Percentiles rank a stretch among this genome's conserved stretches.
phyloP scores from a whole-genome alignment of 495 filamentous ascomycete species.

The Chaetomidium leptoderma region DNA sequence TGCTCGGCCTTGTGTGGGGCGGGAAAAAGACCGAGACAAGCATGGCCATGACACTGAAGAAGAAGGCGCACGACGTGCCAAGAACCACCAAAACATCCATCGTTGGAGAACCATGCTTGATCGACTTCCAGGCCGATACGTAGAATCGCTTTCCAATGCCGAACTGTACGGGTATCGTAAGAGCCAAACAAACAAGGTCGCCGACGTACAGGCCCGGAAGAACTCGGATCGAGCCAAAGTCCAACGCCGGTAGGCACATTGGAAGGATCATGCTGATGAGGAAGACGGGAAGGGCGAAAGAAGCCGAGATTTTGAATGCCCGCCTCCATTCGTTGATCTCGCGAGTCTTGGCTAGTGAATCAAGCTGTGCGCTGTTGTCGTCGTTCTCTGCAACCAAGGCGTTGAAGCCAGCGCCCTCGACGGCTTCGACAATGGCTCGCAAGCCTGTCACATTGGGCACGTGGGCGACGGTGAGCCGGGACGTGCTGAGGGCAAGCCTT shows the following conservation, averaged over 20 bases:
- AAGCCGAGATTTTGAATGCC: slow-evolving; percentile 67
- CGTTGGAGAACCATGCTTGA: slow-evolving; percentile 84
- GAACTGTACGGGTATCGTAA: slow-evolving; percentile 94
- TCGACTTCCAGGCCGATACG: slow-evolving; percentile 78
- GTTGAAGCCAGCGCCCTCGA: slow-evolving; percentile 79
- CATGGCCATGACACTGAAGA: slow-evolving; percentile 92
- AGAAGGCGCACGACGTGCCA: slow-evolving; percentile 95
- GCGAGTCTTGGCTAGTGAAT: slow-evolving; percentile 91
- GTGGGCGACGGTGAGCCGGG: slow-evolving; percentile 65
- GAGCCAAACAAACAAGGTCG: slow-evolving; percentile 71
- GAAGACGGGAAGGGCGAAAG: slow-evolving; percentile 89
- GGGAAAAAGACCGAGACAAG: slow-evolving; percentile 63
- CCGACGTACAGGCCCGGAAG: slow-evolving; percentile 79
- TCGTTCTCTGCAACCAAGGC: slow-evolving; percentile 85
- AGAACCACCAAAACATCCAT: slow-evolving; percentile 97
- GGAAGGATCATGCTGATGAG: slow-evolving; percentile 87
- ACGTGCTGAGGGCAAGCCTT: slow-evolving; percentile 63
- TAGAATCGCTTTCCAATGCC: slow-evolving; percentile 95
- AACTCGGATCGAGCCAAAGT: slow-evolving; percentile 65
- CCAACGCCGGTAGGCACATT: slow-evolving; percentile 66
- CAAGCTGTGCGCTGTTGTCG: slow-evolving; percentile 94
- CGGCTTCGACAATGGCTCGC: slow-evolving; percentile 72
- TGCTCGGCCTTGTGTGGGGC: slow-evolving; percentile 72
- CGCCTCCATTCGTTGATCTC: slow-evolving; percentile 90
- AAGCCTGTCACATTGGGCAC: slow-evolving; percentile 68